Conservation (phyloP, 306 rosid species). For the Quercus wislizeni region DNA sequence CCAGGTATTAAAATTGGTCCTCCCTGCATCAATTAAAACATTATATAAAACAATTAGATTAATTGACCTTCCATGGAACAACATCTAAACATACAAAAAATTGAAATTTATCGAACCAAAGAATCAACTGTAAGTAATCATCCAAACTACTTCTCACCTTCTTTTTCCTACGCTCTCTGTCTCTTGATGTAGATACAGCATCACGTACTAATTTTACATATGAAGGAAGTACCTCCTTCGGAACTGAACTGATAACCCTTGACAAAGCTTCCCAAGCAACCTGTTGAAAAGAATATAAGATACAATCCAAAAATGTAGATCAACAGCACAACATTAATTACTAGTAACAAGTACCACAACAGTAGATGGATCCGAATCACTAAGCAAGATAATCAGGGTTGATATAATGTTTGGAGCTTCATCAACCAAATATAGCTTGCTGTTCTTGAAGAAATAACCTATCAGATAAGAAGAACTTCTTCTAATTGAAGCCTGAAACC, state of each 20-base stretch:
- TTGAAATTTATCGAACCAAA: neutral
- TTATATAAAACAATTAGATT: neutral
- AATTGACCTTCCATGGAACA: neutral
- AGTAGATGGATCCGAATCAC: conserved; percentile 82
- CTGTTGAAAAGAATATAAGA: conserved; percentile 37
- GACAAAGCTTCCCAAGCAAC: conserved; percentile 94
- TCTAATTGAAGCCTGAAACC: conserved; percentile 73
- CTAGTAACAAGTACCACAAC: conserved; percentile 55
- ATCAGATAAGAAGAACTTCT: conserved; percentile 75
- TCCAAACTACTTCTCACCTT: conserved; percentile 53
- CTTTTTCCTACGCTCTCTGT: conserved; percentile 91
- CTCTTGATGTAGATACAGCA: conserved; percentile 95
- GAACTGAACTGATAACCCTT: conserved; percentile 69
- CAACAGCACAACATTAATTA: conserved; percentile 20
- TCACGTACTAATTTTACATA: conserved; percentile 89
- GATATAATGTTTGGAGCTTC: conserved; percentile 93
- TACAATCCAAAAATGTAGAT: conserved; percentile 13
- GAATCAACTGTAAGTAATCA: neutral
- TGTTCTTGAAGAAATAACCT: conserved; percentile 88
- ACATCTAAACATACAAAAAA: neutral
- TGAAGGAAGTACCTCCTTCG: conserved; percentile 91
- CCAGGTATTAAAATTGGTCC: conserved; percentile 92
- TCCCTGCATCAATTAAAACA: conserved; percentile 61
- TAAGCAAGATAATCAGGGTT: conserved; percentile 73
- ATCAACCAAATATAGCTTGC: conserved; percentile 89